These are phyloP conservation scores for Penicillium sp. DNA, from an alignment of 2,329 filamentous ascomycete species.

Conservation along the genomic window DNA sequence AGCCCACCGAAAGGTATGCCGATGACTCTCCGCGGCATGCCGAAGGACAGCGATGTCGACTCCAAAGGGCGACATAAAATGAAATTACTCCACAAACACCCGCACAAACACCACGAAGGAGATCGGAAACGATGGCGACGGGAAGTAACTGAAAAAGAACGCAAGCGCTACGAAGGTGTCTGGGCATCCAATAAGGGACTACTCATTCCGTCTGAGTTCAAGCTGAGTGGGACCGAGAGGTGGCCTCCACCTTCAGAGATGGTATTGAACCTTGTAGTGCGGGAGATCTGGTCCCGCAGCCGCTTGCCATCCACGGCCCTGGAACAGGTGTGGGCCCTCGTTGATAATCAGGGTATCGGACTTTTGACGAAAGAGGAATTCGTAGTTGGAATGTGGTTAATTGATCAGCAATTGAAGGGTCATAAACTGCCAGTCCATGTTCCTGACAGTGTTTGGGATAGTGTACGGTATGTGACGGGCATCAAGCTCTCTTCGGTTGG, in stretches of 20 bases:
- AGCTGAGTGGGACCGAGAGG: conserved; percentile 7
- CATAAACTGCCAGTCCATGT: conserved; percentile 48
- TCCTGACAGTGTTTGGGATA: conserved; percentile 50
- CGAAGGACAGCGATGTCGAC: conserved; percentile 37
- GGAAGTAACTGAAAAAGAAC: conserved; percentile 45
- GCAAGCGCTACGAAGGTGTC: conserved; percentile 52
- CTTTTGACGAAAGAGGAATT: conserved; percentile 48
- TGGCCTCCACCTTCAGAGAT: conserved; percentile 36
- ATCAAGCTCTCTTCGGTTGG: conserved; percentile 29
- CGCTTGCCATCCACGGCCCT: conserved; percentile 40
- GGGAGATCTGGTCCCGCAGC: conserved; percentile 52
- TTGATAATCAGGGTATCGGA: conserved; percentile 39
- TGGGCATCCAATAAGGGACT: conserved; percentile 52
- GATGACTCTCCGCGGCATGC: conserved; percentile 43
- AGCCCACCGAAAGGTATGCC: conserved; percentile 42
- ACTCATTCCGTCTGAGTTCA: conserved; percentile 27
- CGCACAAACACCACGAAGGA: conserved; percentile 51
- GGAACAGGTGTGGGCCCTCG: conserved; percentile 49
- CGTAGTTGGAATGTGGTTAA: conserved; percentile 53
- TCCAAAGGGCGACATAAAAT: conserved; percentile 31
- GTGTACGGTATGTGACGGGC: conserved; percentile 42
- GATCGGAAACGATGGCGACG: conserved; percentile 48
- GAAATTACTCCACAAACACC: conserved; percentile 45
- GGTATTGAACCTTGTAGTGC: conserved; percentile 48
- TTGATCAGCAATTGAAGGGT: conserved; percentile 50